Base-by-base conservation (phyloP, 306 rosid species). In the Cyclanthera cordifolia region DNA sequence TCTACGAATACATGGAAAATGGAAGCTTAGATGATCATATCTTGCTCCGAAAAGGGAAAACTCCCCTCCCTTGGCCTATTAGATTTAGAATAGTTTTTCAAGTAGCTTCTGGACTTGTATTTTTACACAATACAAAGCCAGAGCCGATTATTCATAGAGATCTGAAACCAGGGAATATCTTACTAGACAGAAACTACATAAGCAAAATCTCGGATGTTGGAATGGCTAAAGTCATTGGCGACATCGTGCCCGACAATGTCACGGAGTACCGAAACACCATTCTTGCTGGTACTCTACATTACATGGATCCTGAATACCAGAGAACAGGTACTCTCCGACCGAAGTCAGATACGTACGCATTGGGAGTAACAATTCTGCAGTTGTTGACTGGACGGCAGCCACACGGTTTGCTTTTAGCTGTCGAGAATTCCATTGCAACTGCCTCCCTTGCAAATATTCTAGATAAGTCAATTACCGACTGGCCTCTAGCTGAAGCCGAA, bases 291-390 rank as follows among this genome's bases (percentile, higher is more conserved):
- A 93, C 98, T 28, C 72, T 87, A 39, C 88, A 83, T 72, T 93
- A 89, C 87, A 79, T 93, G 96, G 98, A 93, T 77, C 98, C 98
- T 17, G 98, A 93, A 81, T 93, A 93, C 84, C 91, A 85, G 75
- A 89, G 96, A 78, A 89, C 98, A 1, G 96, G 96, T 48, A 93
- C 98, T 0, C 54, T 93, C 64, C 77, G 98, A 25, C 95, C 98
- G 8, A 93, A 93, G 84, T 93, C 98, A 41, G 98, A 93, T 81
- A 61, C 86, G 50, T 93, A 85, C 47, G 96, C 95, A n/a, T 80
- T 87, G 70, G 98, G 96, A 65, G 70, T 93, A 51, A 80, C 88
- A 77, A 64, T 77, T 74, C 95, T 93, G 53, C 96, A 93, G 74
- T 21, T 89, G 81, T 69, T 93, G 75, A 84, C 96, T 32, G 84